Evolutionary conservation across 2,329 filamentous ascomycete species (phyloP).

Genomic region (Nannizzia gypsea): DNA sequence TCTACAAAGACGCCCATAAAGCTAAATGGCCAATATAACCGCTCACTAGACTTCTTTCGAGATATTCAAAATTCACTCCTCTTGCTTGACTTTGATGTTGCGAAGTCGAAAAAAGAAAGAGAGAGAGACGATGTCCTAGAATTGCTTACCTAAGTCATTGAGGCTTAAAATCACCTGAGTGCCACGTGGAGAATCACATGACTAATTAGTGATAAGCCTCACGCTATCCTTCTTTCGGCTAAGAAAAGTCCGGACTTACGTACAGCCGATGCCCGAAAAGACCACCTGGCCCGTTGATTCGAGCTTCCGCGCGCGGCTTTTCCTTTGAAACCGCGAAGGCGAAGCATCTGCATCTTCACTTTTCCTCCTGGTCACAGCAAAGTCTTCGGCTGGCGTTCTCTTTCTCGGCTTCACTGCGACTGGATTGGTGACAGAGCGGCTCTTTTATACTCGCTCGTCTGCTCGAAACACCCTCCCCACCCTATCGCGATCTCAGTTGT

Average conservation of each 20-base stretch:
- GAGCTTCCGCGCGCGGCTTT: not conserved
- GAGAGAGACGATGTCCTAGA: not conserved
- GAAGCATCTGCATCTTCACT: not conserved
- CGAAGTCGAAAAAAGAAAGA: not conserved
- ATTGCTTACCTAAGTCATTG: not conserved
- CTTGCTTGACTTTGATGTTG: too few species aligned
- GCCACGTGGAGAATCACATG: not conserved
- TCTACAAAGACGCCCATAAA: too few species aligned
- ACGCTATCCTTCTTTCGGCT: not conserved
- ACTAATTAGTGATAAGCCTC: not conserved
- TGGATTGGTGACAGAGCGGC: not conserved
- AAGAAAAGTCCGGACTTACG: not conserved
- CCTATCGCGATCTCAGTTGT: not conserved
- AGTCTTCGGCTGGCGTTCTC: not conserved
- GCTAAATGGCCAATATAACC: too few species aligned
- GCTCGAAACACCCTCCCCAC: not conserved
- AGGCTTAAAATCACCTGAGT: not conserved
- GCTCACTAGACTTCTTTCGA: too few species aligned
- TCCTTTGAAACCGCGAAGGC: too few species aligned
- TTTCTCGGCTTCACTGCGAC: not conserved
- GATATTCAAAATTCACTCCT: too few species aligned
- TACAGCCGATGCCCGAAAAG: not conserved
- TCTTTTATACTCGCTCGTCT: not conserved
- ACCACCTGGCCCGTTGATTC: not conserved
- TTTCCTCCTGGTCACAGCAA: not conserved